A percentile compares a stretch with the other conserved stretches of the same genome.
phyloP scores from a whole-genome alignment of 306 rosid genomes.

The Acacia crassicarpa region DNA sequence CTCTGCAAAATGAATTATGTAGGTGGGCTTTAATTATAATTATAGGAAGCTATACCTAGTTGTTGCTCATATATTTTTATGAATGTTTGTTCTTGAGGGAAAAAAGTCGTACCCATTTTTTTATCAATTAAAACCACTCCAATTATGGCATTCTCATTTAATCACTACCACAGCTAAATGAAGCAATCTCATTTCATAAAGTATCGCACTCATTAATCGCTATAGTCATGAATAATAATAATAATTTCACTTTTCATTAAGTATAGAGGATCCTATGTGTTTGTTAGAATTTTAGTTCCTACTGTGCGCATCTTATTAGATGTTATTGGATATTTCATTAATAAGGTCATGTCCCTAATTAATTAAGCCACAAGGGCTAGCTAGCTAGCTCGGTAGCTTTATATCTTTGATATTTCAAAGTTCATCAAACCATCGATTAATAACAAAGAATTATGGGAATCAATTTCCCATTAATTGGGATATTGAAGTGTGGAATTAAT shows the following conservation, averaged over 20 bases:
- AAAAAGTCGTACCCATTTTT: not conserved
- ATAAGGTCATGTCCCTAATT: not conserved
- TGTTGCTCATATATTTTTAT: constrained; percentile 11
- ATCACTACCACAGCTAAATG: constrained; percentile 24
- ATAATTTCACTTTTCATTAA: constrained; percentile 2
- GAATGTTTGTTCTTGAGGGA: constrained; percentile 12
- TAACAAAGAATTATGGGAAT: not conserved
- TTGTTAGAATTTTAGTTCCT: not conserved
- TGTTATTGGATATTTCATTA: not conserved
- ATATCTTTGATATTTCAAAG: not conserved
- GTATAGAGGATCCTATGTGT: constrained; percentile 10
- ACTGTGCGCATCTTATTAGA: not conserved
- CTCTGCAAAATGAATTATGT: constrained; percentile 20
- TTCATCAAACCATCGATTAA: not conserved
- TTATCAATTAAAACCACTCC: not conserved
- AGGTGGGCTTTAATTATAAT: constrained; percentile 22
- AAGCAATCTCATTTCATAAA: constrained; percentile 27
- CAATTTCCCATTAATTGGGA: not conserved
- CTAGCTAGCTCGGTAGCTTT: not conserved
- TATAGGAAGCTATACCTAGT: constrained; percentile 5
- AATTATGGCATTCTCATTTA: constrained; percentile 15
- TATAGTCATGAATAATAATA: not conserved
- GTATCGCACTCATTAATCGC: not conserved
- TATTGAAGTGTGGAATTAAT: not conserved
- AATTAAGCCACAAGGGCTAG: not conserved